Evolutionary conservation across 495 filamentous ascomycete genomes (phyloP).

Genomic region (Talaromyces ruber): DNA sequence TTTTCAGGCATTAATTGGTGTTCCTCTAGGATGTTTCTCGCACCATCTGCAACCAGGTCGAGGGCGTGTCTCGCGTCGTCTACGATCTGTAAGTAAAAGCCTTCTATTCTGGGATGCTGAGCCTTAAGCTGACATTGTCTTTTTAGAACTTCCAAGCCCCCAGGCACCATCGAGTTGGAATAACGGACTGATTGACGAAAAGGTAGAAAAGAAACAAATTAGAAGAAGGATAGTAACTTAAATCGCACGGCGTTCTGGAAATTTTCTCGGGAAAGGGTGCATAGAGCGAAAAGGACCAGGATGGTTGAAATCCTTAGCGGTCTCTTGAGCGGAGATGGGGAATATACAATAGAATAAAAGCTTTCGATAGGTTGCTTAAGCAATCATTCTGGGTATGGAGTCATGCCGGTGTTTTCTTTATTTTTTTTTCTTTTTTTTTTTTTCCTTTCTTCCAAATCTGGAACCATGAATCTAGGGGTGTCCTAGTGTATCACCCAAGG

Average conservation of each 20-base stretch:
- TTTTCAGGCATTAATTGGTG: too few species aligned
- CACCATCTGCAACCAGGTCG: conserved; percentile 16
- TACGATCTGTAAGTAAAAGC: conserved; percentile 17
- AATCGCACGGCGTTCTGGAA: background rate
- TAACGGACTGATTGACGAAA: background rate
- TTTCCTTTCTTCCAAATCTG: too few species aligned
- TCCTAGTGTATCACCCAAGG: too few species aligned
- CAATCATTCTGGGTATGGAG: too few species aligned
- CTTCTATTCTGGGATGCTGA: background rate
- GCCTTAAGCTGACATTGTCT: conserved; percentile 5
- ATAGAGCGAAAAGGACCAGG: background rate
- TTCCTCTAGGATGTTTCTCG: conserved; percentile 11
- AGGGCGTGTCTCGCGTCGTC: conserved; percentile 16
- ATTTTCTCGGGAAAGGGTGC: background rate
- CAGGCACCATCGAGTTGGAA: conserved; percentile 21
- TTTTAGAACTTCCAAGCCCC: conserved; percentile 16
- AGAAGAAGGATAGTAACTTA: background rate
- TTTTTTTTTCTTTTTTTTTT: too few species aligned
- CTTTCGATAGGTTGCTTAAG: too few species aligned
- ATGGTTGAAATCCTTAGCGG: too few species aligned
- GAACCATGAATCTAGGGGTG: too few species aligned
- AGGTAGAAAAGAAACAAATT: background rate
- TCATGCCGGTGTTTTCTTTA: too few species aligned
- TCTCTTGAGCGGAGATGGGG: background rate
- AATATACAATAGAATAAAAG: background rate